Percentiles rank a stretch among this genome's conserved stretches.
Evolutionary conservation across 805 yeast genomes (phyloP).

Genomic region (Wickerhamomyces strasburgensis): DNA sequence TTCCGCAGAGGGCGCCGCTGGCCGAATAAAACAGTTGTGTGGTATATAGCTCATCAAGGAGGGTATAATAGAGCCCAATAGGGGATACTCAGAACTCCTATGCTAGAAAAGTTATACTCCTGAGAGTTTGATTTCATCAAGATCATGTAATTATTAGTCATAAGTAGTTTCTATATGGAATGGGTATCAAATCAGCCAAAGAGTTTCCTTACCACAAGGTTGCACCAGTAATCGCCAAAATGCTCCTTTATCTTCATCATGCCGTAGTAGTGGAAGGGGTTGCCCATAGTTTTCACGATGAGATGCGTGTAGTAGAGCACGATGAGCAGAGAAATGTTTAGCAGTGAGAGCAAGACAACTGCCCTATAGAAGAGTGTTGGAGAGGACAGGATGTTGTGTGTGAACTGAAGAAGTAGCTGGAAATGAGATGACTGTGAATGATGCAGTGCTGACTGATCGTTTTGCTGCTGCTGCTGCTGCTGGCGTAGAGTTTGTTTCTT

Average conservation of each 20-base stretch:
- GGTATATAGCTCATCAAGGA: no score
- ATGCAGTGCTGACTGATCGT: no score
- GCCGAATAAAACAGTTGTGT: no score
- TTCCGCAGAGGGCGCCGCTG: no score
- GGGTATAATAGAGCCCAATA: no score
- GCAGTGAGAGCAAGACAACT: conserved; percentile 3
- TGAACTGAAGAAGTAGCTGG: conserved; percentile 3
- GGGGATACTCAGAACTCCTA: no score
- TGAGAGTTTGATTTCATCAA: no score
- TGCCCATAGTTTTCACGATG: conserved; percentile 7
- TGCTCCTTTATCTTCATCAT: not conserved
- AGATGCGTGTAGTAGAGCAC: conserved; percentile 4
- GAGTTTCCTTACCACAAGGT: not conserved
- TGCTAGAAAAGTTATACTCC: no score
- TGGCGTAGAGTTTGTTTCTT: no score
- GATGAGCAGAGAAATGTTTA: conserved; percentile 2
- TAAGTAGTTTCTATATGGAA: not conserved
- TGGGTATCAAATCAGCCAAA: not conserved
- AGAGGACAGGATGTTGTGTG: conserved; percentile 6
- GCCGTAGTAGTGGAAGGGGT: not conserved
- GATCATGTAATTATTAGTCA: no score
- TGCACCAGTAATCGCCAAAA: not conserved
- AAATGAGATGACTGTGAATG: not conserved
- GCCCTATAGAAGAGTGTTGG: conserved; percentile 6
- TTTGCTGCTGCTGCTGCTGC: no score